Conservation (phyloP, 202 grass and related monocot genomes). For the Digitaria exilis region DNA sequence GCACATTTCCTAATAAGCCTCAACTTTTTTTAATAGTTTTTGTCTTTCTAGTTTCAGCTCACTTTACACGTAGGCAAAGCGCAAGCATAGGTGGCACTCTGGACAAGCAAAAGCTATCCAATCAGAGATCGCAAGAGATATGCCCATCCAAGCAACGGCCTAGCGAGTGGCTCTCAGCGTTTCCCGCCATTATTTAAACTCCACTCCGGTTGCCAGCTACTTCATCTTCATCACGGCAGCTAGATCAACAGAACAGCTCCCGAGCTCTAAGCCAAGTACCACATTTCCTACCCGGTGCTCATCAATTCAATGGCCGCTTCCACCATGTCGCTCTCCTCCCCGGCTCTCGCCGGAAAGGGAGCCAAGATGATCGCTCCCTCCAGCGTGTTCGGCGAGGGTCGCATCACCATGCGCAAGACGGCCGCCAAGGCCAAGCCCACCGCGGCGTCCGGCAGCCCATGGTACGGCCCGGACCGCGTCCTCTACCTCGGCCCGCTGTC, state of each 20-base stretch:
- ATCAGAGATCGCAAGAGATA: conserved; percentile 26
- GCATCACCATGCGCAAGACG: conserved; percentile 14
- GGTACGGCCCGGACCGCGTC: conserved; percentile 56
- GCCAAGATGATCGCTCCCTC: conserved; percentile 32
- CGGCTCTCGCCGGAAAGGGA: conserved; percentile 36
- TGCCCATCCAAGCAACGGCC: conserved; percentile 16
- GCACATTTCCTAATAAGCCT: background rate
- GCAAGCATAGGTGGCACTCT: background rate
- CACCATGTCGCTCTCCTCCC: conserved; percentile 55
- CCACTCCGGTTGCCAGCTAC: background rate
- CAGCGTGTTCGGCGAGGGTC: conserved; percentile 40
- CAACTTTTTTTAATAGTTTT: background rate
- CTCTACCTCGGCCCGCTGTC: conserved; percentile 61
- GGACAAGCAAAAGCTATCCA: conserved; percentile 2
- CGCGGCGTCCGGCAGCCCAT: conserved; percentile 33
- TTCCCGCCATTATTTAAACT: conserved; percentile 45
- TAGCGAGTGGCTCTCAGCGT: background rate
- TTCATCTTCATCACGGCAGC: background rate
- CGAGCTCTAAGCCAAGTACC: background rate
- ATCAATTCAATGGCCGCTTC: conserved; percentile 52
- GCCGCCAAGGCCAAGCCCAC: background rate
- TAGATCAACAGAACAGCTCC: background rate
- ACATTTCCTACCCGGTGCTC: background rate
- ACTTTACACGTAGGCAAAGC: conserved; percentile 28
- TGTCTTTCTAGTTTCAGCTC: background rate